Conservation (phyloP, 352 stramenopile species). For the Phytophthora nicotianae region DNA sequence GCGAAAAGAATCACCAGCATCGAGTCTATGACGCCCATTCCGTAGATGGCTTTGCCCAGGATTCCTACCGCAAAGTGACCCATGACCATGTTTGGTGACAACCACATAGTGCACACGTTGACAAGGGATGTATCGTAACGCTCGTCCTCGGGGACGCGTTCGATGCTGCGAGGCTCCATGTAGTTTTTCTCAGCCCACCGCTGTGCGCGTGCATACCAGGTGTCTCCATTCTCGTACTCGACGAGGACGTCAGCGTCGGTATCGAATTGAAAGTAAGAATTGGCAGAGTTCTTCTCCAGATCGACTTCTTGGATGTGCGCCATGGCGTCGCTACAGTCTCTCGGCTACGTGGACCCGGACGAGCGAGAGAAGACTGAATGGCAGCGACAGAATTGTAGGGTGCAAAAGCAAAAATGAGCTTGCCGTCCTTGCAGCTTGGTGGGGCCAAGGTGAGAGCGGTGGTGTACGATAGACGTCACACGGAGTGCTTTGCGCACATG, state of each 20-base stretch:
- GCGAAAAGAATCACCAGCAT: conserved; percentile 36
- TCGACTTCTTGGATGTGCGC: conserved; percentile 24
- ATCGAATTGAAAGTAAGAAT: conserved; percentile 32
- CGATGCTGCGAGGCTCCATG: conserved; percentile 35
- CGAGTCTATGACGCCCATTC: conserved; percentile 15
- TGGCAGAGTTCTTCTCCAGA: conserved; percentile 27
- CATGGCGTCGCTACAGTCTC: conserved; percentile 12
- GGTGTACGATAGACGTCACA: too few relatives aligned
- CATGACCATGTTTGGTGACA: conserved; percentile 37
- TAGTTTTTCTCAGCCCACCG: conserved; percentile 36
- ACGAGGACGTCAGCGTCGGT: conserved; percentile 23
- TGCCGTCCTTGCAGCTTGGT: background rate
- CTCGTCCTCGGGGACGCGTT: conserved; percentile 30
- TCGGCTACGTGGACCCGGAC: conserved; percentile 8
- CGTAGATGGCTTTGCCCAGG: conserved; percentile 25
- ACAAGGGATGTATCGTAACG: conserved; percentile 23
- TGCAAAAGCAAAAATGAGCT: conserved; percentile 18
- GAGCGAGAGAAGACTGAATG: background rate
- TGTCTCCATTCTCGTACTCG: conserved; percentile 32
- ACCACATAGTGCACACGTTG: conserved; percentile 32
- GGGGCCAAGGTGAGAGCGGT: too few relatives aligned
- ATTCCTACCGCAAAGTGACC: conserved; percentile 28
- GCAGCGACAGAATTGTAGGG: background rate
- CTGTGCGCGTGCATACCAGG: conserved; percentile 29
- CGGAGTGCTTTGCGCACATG: background rate